Evolutionary conservation across 345 rosid species (phyloP).

Genomic region (Corchorus olitorius): DNA sequence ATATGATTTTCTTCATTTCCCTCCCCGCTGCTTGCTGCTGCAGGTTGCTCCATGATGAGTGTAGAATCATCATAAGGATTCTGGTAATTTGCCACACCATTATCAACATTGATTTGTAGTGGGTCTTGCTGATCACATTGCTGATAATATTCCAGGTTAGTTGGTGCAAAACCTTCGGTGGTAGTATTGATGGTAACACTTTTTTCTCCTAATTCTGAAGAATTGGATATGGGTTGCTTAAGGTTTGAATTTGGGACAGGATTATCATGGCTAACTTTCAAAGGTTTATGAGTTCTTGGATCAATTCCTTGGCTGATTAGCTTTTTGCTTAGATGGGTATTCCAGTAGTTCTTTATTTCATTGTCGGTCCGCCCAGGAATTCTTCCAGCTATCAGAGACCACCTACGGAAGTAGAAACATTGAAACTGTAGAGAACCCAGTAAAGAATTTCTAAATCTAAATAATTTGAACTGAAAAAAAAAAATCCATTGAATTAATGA

Average conservation of each 20-base stretch:
- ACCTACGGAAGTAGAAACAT: slow-evolving; percentile 35
- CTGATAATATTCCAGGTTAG: slow-evolving; percentile 22
- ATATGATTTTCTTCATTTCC: slow-evolving; percentile 24
- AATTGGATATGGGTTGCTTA: slow-evolving; percentile 24
- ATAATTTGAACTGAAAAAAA: too few relatives aligned
- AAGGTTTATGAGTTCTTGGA: slow-evolving; percentile 81
- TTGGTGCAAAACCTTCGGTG: background rate
- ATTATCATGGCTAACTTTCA: slow-evolving; percentile 16
- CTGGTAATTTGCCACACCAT: background rate
- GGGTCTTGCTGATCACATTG: slow-evolving; percentile 7
- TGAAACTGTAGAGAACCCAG: background rate
- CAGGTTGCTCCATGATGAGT: slow-evolving; percentile 19
- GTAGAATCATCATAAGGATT: background rate
- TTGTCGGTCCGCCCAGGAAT: slow-evolving; percentile 90
- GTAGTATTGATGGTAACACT: slow-evolving; percentile 4
- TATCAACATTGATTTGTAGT: background rate
- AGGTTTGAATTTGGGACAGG: slow-evolving; percentile 30
- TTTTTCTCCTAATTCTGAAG: slow-evolving; percentile 5
- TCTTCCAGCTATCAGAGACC: slow-evolving; percentile 91
- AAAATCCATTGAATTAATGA: too few relatives aligned
- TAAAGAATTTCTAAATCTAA: background rate
- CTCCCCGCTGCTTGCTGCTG: slow-evolving; percentile 6
- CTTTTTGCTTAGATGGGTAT: slow-evolving; percentile 80
- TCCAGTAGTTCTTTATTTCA: slow-evolving; percentile 94
- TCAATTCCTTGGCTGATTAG: slow-evolving; percentile 79